Percentiles rank a stretch among this genome's conserved stretches.
Evolutionary conservation across 2,329 filamentous ascomycete genomes (phyloP).

Genomic region (Aspergillus fructus): DNA sequence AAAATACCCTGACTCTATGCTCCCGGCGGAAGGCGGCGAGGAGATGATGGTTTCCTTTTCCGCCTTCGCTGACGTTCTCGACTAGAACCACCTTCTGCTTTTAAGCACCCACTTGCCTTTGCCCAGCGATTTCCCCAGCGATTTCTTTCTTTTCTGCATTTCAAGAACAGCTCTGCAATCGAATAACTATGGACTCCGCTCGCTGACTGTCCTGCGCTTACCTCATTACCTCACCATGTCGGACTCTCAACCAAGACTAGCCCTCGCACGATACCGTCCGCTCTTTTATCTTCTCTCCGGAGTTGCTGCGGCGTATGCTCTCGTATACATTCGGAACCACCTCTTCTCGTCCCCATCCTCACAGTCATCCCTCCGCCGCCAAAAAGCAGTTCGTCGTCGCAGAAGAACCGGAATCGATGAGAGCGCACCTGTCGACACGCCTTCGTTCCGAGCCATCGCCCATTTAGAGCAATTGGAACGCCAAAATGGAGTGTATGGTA

Average conservation of each 20-base stretch:
- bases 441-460: conserved; percentile 38
- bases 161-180: background rate
- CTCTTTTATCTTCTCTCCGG: conserved; percentile 43
- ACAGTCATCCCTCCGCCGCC: conserved; percentile 35
- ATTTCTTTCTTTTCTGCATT: background rate
- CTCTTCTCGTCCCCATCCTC: conserved; percentile 26
- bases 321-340: conserved; percentile 40
- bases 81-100: background rate
- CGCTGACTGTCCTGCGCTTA: conserved; percentile 4
- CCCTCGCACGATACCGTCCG: conserved; percentile 41
- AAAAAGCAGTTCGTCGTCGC: conserved; percentile 40
- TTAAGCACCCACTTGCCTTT: background rate
- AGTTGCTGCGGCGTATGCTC: conserved; percentile 42
- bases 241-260: conserved; percentile 29
- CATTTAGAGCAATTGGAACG: conserved; percentile 42
- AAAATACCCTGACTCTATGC: background rate
- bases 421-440: conserved; percentile 27
- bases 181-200: background rate
- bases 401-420: conserved; percentile 30
- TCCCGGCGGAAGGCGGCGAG: too few species aligned
- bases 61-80: conserved; percentile 2
- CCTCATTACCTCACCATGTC: conserved; percentile 25
- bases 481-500: conserved; percentile 43
- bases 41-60: background rate
- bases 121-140: background rate